Evolutionary conservation across 2,329 filamentous ascomycete genomes (phyloP), one percentile per base, ranked within the genome.

Genomic region (Rutstroemia sp.): DNA sequence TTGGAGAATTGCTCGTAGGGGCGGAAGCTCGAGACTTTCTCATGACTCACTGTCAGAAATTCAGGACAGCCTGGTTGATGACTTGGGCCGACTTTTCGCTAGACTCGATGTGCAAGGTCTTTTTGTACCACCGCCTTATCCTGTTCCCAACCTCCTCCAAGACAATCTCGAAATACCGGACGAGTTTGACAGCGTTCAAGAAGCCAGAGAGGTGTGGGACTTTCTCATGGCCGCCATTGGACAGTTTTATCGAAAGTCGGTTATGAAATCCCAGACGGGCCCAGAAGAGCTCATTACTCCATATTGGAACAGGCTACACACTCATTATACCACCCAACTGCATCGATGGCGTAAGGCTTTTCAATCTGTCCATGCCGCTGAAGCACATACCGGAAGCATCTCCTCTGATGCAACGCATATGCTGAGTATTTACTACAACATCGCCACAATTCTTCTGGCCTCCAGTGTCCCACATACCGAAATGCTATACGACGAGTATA

Each of bases 11-110:
- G 66, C 66, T 37, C 61, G 66, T 8, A 59, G 65, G 45, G 66
- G 66, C 3, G 59, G 62, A 57, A 63, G 62, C 41, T 65, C 63
- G 9, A 52, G 65, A 30, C 50, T 69, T n/a, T 69, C 66, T 18
- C 66, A 69, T 46, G 66, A 69, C 52, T 69, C 66, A 5, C 58
- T 67, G 21, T 69, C 66, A 2, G 65, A 69, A 38, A 67, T 69
- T 49, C 66, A 69, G 48, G 66, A 69, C 60, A 66, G 64, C 34
- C 52, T 69, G 12, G 61, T 69, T 14, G 66, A 69, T 58, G 66
- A 69, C 53, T 58, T 69, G 12, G 66, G 66, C 6, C 56, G 66
- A 5, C 66, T 69, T 63, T 69, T 69, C 42, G 65, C 66, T 46
- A 63, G 66, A 25, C 62, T 69, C 9, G 66, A 69, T 49, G 64